Evolutionary conservation across 768 basidiomycete species (phyloP), one percentile per base, ranked within the genome.

Genomic region (Pleurotus giganteus): DNA sequence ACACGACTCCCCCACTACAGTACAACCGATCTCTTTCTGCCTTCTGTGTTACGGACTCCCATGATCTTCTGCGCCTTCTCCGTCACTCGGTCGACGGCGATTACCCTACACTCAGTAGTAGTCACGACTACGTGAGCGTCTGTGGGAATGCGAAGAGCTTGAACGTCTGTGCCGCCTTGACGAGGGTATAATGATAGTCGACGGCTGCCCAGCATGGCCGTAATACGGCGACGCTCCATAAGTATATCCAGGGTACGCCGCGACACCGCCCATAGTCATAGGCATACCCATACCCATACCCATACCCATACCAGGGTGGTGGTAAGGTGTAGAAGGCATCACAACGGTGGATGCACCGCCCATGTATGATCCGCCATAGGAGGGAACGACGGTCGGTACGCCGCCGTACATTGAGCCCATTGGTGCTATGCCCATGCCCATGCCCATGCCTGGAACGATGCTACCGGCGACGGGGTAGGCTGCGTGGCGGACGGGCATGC

Each of bases 151-250:
- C 0, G 47, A 45, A 6, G 49, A 51, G 34, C 49, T 34, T 19
- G 49, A 45, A 2, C 44, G 2, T 2, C 44, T 23, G 5, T 45
- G 44, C 26, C 17, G 1, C 44, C 44, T 45, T 23, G 44, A 26
- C 19, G 44, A 45, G 1, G 49, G 49, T 7, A 51, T 37, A 23
- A 51, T 51, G 11, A 51, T 51, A 0, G 49, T 51, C n/a, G 49
- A 36, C 1, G 49, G 49, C 31, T 51, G 49, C 3, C 49, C 31
- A 29, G 34, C n/a, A 4, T 34, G 49, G 8, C 32, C 32, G 11
- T 51, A 51, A 37, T 51, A 51, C n/a, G 49, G 49, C 31, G 49
- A 51, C 4, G 32, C 32, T 3, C 49, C 49, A 19, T 51, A 51
- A 2, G 31, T 34, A 24, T 51, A 51, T 2, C 49, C 49, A 4